A percentile compares a stretch with the other conserved stretches of the same genome.
Conservation (phyloP, 1,284 basidiomycete genomes). For the Somion occarium region DNA sequence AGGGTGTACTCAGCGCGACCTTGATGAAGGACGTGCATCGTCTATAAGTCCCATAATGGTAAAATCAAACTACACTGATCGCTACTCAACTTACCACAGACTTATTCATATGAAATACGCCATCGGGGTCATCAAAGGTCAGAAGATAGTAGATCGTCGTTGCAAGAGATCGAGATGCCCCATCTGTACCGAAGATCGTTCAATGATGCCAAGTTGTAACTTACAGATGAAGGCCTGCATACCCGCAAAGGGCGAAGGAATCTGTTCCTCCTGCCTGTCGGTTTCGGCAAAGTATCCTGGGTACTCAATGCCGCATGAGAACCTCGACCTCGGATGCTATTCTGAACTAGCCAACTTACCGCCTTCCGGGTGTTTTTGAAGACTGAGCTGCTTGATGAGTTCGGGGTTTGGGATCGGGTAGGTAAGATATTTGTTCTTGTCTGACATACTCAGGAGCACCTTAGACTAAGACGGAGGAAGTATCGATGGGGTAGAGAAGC, state of each 20-base stretch:
- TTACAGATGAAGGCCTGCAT: slow-evolving; percentile 3
- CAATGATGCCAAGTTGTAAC: not conserved
- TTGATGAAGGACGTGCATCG: slow-evolving; percentile 44
- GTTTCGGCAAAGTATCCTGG: slow-evolving; percentile 39
- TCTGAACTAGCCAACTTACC: too few relatives aligned
- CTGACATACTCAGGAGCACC: too few relatives aligned
- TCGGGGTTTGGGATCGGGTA: slow-evolving; percentile 24
- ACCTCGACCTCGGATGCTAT: not conserved
- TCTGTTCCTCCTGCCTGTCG: slow-evolving; percentile 27
- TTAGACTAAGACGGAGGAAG: too few relatives aligned
- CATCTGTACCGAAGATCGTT: slow-evolving; percentile 16
- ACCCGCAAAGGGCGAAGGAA: slow-evolving; percentile 38
- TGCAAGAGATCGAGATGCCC: slow-evolving; percentile 28
- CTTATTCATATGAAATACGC: slow-evolving; percentile 44
- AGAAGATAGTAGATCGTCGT: slow-evolving; percentile 47
- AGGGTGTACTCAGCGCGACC: slow-evolving; percentile 46
- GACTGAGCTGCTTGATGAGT: slow-evolving; percentile 27
- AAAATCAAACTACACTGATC: not conserved
- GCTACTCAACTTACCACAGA: slow-evolving; percentile 29
- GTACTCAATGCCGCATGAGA: not conserved
- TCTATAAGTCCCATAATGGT: slow-evolving; percentile 27
- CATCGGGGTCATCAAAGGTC: slow-evolving; percentile 32
- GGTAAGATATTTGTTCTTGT: not conserved
- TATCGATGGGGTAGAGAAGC: too few relatives aligned
- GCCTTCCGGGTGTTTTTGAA: slow-evolving; percentile 34